These are phyloP conservation scores for Zygosaccharomyces rouxii DNA, from an alignment of 805 yeast species.

Conservation along the genomic window DNA sequence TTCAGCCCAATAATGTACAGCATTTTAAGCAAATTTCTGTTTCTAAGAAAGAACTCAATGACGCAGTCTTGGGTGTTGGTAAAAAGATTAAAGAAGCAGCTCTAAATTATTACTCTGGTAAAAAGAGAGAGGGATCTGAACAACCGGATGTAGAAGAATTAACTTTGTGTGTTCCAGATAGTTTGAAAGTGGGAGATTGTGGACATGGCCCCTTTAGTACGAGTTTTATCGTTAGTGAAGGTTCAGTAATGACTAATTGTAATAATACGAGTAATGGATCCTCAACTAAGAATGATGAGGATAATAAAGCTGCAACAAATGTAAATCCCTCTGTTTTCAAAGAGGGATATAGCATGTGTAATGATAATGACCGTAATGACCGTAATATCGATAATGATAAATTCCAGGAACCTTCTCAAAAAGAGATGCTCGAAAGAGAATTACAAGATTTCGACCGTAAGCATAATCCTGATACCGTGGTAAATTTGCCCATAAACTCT, in stretches of 20 bases:
- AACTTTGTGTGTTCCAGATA: neutral
- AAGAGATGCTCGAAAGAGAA: conserved; percentile 24
- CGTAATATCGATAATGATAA: conserved; percentile 8
- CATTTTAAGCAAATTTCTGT: conserved; percentile 48
- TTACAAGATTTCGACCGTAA: conserved; percentile 23
- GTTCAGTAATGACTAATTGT: conserved; percentile 19
- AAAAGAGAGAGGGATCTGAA: neutral
- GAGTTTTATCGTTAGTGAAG: conserved; percentile 25
- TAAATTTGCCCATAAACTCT: conserved; percentile 63
- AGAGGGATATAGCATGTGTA: conserved; percentile 12
- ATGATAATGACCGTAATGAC: conserved; percentile 14
- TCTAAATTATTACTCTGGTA: conserved; percentile 7
- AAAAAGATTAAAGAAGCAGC: conserved; percentile 46
- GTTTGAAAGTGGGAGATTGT: neutral
- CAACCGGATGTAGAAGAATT: neutral
- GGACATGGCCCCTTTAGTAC: conserved; percentile 3
- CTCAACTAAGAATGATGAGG: neutral
- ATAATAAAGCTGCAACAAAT: conserved; percentile 1
- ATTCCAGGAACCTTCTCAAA: conserved; percentile 6
- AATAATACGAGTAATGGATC: conserved; percentile 3
- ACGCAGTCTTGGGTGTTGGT: conserved; percentile 82
- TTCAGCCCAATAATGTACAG: conserved; percentile 30
- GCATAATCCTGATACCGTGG: conserved; percentile 42
- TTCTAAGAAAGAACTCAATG: conserved; percentile 61
- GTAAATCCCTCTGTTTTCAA: conserved; percentile 6